Base-by-base conservation (phyloP, 2,329 filamentous ascomycete genomes). In the Ophiocordyceps sinensis region DNA sequence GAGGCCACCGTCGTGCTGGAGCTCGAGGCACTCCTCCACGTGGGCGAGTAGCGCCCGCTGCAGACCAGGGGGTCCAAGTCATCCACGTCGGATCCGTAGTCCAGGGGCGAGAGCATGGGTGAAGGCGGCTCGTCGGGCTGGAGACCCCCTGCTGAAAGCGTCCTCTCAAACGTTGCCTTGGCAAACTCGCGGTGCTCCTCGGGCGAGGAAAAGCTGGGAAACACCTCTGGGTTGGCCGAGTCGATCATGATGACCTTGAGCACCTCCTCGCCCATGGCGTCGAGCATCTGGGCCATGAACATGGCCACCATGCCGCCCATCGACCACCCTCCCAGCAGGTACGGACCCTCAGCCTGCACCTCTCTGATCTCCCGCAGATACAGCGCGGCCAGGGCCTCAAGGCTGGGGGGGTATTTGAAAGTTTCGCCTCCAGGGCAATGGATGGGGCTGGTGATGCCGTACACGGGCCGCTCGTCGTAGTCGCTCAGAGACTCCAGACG, bases 281-380 rank as follows among this genome's bases (percentile, higher is more conserved):
- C 40, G 19, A 52, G 45, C 28, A 47, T 41, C 37, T 49, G 45
- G 0, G 50, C 50, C 47, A 52, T 52, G 39, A 47, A 44, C 48
- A 52, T 51, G 35, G 51, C 49, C 17, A 51, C 38, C 49, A 51
- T 51, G 14, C 51, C 51, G 12, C 51, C 51, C 44, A 51, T 47
- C 12, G 51, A 53, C 51, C 51, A 53, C 12, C 51, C 51, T 3
- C 47, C 51, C 14, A 53, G 36, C 15, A 50, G 31, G 38, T 53
- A 53, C 1, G 51, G 51, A 2, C 51, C 51, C 13, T 43, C 35
- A 3, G 51, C 48, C 36, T 53, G 51, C n/a, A 51, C 36, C 11
- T 36, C 15, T 9, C 38, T 42, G 37, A 53, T 44, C 17, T 42
- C 42, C 30, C 40, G 37, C 28, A 53, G 42, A 41, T 53, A 53